Conservation (phyloP, 1,284 basidiomycete species). For the Ceratobasidium papillatum region DNA sequence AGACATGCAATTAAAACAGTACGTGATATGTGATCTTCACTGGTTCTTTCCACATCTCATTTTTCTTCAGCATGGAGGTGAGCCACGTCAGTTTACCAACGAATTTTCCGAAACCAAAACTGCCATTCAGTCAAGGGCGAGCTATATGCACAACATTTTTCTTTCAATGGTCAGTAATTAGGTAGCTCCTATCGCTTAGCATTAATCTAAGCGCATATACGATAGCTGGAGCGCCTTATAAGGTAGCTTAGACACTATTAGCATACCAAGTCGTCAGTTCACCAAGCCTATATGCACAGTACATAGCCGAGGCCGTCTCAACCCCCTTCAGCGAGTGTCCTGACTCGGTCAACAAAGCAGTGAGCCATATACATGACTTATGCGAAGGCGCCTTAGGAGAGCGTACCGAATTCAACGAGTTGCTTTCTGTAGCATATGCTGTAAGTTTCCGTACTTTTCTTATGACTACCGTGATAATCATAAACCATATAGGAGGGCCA, state of each 20-base stretch:
- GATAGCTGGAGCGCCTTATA: constrained; percentile 35
- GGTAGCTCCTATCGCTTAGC: not conserved
- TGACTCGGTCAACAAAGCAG: constrained; percentile 4
- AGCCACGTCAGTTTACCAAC: not conserved
- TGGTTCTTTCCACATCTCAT: not conserved
- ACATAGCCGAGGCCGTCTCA: constrained; percentile 29
- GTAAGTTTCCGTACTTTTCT: not conserved
- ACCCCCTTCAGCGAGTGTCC: constrained; percentile 36
- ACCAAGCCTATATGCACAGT: not conserved
- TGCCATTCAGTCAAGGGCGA: constrained; percentile 23
- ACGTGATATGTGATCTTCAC: not conserved
- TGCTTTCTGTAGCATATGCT: constrained; percentile 37
- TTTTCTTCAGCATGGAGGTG: constrained; percentile 24
- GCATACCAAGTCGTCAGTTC: not conserved
- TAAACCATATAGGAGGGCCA: constrained; percentile 18
- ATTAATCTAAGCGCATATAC: not conserved
- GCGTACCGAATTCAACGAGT: constrained; percentile 13
- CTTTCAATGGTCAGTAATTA: constrained; percentile 24
- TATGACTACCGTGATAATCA: not conserved
- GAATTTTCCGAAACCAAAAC: not conserved
- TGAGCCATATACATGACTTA: constrained; percentile 9
- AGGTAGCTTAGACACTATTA: constrained; percentile 1
- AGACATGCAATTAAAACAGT: constrained; percentile 38
- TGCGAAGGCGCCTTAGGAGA: constrained; percentile 10
- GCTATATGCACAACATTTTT: constrained; percentile 39